phyloP scores from a whole-genome alignment of 2,329 filamentous ascomycete genomes.

The Fusarium chlamydosporum region DNA sequence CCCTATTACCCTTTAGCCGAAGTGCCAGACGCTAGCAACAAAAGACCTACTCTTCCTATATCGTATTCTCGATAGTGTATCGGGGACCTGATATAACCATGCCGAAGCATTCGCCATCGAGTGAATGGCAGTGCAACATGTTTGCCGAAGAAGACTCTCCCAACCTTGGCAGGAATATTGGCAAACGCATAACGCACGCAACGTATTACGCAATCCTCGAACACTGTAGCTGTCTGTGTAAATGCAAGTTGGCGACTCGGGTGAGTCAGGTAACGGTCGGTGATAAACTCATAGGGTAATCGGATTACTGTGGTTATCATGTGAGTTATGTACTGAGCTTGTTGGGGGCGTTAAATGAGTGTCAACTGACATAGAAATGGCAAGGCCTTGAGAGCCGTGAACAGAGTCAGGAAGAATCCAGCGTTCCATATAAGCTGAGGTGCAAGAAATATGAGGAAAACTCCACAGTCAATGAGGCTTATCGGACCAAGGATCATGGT shows the following conservation, averaged over 20 bases:
- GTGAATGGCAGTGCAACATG: conserved; percentile 80
- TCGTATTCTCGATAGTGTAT: conserved; percentile 72
- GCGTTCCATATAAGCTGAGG: conserved; percentile 79
- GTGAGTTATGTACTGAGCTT: conserved; percentile 25
- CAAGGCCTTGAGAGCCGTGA: conserved; percentile 71
- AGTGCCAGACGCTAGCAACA: background rate
- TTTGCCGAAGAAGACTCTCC: conserved; percentile 83
- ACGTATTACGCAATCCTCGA: conserved; percentile 82
- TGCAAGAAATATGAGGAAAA: conserved; percentile 78
- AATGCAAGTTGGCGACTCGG: conserved; percentile 66
- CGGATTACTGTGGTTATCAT: conserved; percentile 45
- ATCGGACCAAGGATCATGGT: conserved; percentile 81
- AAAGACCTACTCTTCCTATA: conserved; percentile 50
- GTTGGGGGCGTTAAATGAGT: background rate
- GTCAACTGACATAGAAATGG: conserved; percentile 75
- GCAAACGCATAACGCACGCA: conserved; percentile 85
- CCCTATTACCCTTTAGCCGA: conserved; percentile 31
- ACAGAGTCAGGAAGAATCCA: conserved; percentile 70
- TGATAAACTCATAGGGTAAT: conserved; percentile 52
- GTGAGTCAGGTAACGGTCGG: conserved; percentile 53
- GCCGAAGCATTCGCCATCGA: conserved; percentile 79
- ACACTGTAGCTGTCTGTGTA: conserved; percentile 76
- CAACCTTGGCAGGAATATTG: conserved; percentile 76
- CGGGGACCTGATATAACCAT: conserved; percentile 74
- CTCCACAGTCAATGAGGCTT: conserved; percentile 80